Evolutionary conservation across 2,329 filamentous ascomycete genomes (phyloP).

Genomic region (Didymella keratinophila): DNA sequence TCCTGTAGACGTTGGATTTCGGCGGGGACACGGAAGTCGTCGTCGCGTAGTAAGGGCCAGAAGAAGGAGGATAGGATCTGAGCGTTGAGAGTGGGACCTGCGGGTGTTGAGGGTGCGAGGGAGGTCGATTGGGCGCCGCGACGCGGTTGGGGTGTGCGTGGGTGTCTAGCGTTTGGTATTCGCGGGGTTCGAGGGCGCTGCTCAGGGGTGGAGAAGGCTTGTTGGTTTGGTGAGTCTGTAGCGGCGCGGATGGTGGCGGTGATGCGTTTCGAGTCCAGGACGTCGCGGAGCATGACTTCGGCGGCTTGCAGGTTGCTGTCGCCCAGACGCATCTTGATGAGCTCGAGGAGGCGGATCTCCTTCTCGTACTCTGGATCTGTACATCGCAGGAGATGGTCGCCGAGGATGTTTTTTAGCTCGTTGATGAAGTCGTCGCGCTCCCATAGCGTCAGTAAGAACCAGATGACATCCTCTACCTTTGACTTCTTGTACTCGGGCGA

Average conservation of each 20-base stretch:
- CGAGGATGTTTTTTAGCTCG: slow-evolving; percentile 89
- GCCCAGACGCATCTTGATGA: slow-evolving; percentile 88
- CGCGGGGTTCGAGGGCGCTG: slow-evolving; percentile 20
- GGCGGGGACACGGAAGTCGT: slow-evolving; percentile 71
- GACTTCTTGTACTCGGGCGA: slow-evolving; percentile 88
- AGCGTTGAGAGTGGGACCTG: slow-evolving; percentile 66
- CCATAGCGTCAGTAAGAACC: slow-evolving; percentile 85
- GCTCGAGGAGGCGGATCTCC: slow-evolving; percentile 80
- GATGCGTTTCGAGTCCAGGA: slow-evolving; percentile 80
- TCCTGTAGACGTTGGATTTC: slow-evolving; percentile 67
- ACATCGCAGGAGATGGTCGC: slow-evolving; percentile 74
- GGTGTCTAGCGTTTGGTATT: slow-evolving; percentile 32
- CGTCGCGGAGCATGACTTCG: slow-evolving; percentile 96
- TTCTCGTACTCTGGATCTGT: slow-evolving; percentile 74
- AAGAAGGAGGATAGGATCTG: slow-evolving; percentile 92
- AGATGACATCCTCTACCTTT: slow-evolving; percentile 89
- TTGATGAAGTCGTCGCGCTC: slow-evolving; percentile 95
- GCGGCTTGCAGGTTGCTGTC: slow-evolving; percentile 87
- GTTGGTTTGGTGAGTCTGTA: slow-evolving; percentile 15
- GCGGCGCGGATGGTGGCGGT: slow-evolving; percentile 61
- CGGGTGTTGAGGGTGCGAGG: slow-evolving; percentile 29
- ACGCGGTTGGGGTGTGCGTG: slow-evolving; percentile 39
- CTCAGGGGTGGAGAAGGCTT: slow-evolving; percentile 31
- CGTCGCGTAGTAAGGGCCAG: slow-evolving; percentile 83
- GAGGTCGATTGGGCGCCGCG: slow-evolving; percentile 26